Evolutionary conservation across 768 basidiomycete genomes (phyloP).

Genomic region (Cubamyces lactineus): DNA sequence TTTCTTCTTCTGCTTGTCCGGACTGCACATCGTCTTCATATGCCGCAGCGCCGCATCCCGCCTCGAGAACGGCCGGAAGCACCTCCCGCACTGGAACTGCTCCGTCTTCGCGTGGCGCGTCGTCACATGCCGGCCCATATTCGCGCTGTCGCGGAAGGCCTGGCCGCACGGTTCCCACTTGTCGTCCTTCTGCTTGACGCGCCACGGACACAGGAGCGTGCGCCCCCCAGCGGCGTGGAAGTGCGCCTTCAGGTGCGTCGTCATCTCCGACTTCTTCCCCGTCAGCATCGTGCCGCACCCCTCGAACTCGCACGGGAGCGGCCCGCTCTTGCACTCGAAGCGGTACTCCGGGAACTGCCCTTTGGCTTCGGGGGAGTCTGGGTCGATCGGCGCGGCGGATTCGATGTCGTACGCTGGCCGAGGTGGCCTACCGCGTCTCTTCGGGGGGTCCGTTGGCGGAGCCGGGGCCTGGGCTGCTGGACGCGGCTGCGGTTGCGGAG

Average conservation of each 20-base stretch:
- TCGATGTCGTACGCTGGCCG: conserved; percentile 16
- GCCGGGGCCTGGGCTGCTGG: background rate
- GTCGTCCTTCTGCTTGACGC: conserved; percentile 1
- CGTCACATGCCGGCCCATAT: conserved; percentile 22
- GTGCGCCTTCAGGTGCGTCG: conserved; percentile 23
- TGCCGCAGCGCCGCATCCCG: conserved; percentile 22
- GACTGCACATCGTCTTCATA: conserved; percentile 24
- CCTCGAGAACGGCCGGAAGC: conserved; percentile 17
- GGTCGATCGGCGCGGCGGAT: conserved; percentile 14
- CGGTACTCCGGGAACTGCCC: conserved; percentile 21
- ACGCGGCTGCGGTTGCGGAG: background rate
- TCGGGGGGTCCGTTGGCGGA: background rate
- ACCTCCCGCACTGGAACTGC: conserved; percentile 20
- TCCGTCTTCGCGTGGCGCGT: conserved; percentile 20
- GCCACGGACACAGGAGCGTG: conserved; percentile 17
- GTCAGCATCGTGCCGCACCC: conserved; percentile 11
- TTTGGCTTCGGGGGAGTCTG: conserved; percentile 17
- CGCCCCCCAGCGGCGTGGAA: conserved; percentile 11
- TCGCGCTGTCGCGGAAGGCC: conserved; percentile 25
- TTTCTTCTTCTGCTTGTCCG: conserved; percentile 5
- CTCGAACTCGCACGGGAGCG: conserved; percentile 13
- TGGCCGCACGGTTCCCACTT: conserved; percentile 11
- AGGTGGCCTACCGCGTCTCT: conserved; percentile 15
- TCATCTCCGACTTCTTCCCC: conserved; percentile 22
- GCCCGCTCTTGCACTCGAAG: conserved; percentile 16